Evolutionary conservation across 192 early-diverging fungal species (phyloP), one percentile per base, ranked within the genome.

Genomic region (Rhizophlyctis rosea): DNA sequence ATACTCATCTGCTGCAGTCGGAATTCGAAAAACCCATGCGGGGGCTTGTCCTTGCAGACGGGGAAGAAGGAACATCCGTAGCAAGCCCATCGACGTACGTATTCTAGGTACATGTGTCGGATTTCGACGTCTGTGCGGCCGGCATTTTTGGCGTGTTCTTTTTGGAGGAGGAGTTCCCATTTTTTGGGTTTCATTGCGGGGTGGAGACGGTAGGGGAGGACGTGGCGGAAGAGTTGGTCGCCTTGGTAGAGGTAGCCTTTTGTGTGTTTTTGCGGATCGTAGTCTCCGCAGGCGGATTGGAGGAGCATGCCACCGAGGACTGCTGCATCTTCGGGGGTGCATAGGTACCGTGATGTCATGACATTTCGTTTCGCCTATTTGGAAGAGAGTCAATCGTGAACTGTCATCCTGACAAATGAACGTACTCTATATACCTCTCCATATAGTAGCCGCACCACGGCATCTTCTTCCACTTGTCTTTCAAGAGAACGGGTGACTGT

Each of bases 11-110:
- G 70, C 62, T 82, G 75, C 24, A 65, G 53, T 3, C 82, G 65
- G 60, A 76, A 79, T 58, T 84, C 82, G 57, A 84, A 84, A 54
- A 78, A 84, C 35, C 80, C 82, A 18, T 63, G 73, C 4, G 82
- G 82, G 5, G 82, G 82, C 1, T 62, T 29, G 13, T 79, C 75
- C 16, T 59, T 28, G 39, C 76, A 83, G 32, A 64, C 65, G 11
- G 80, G 80, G 57, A 84, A 84, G 50, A 84, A 83, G 3, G 74
- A 65, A 50, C 72, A 76, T 28, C 82, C 82, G 50, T 84, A 82
- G 48, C 71, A 82, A 3, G 76, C 70, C 71, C 73, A 77, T 54
- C 75, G 52, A 4, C 82, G 69, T 0, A 76, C 70, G 16, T 70
- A 61, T 34, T 79, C 68, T 29, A 84, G 60, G 48, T 74, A 83